These are phyloP conservation scores for Phytophthora cryptogea DNA, from an alignment of 352 stramenopile genomes.

Conservation along the genomic window DNA sequence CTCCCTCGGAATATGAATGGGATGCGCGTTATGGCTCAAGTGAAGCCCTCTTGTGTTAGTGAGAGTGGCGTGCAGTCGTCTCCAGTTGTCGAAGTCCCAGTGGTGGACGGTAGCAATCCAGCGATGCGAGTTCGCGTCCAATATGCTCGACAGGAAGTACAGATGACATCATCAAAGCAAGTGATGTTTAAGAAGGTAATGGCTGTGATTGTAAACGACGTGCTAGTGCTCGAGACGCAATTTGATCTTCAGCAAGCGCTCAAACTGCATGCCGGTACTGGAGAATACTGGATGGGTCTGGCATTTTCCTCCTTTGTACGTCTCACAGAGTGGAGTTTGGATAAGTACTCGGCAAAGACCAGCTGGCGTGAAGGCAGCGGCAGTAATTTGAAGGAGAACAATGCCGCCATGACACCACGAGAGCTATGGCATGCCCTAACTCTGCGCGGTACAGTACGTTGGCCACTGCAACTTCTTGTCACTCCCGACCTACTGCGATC, in stretches of 20 bases:
- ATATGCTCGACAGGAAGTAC: constrained; percentile 52
- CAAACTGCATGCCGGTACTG: constrained; percentile 34
- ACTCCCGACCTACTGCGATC: constrained; percentile 53
- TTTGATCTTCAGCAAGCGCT: constrained; percentile 58
- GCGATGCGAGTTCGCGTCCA: constrained; percentile 45
- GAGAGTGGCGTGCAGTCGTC: constrained; percentile 42
- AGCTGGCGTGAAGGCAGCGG: constrained; percentile 26
- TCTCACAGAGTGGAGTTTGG: constrained; percentile 52
- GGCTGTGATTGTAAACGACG: constrained; percentile 45
- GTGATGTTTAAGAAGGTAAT: constrained; percentile 63
- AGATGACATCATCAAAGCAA: constrained; percentile 30
- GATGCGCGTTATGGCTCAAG: constrained; percentile 39
- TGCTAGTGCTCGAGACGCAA: constrained; percentile 47
- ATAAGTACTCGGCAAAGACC: constrained; percentile 56
- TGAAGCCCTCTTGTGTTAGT: constrained; percentile 35
- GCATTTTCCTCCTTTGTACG: constrained; percentile 42
- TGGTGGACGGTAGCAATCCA: constrained; percentile 18
- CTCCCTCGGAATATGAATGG: constrained; percentile 26
- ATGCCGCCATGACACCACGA: constrained; percentile 45
- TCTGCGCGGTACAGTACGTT: constrained; percentile 56
- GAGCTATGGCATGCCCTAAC: constrained; percentile 65
- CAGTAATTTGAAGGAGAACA: constrained; percentile 35
- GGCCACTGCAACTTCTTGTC: constrained; percentile 74
- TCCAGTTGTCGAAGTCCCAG: constrained; percentile 26
- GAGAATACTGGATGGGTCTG: constrained; percentile 64